Conservation (phyloP, 306 rosid species). For the Betula pendula region DNA sequence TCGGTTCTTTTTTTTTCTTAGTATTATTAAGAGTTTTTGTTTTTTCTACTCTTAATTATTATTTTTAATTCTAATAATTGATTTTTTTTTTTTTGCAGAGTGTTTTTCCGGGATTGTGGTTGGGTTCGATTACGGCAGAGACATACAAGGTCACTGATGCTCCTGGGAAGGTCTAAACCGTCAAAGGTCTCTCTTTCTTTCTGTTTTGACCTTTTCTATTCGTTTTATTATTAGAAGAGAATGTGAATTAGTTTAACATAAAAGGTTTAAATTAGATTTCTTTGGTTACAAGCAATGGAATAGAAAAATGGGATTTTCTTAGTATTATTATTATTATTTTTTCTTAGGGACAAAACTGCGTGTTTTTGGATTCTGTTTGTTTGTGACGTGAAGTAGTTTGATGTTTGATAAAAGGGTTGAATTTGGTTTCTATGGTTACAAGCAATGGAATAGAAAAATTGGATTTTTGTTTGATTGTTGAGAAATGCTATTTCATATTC, state of each 20-base stretch:
- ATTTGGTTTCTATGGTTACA: no score
- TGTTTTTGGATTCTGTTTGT: not conserved
- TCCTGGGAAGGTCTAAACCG: slow-evolving; percentile 29
- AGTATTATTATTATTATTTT: not conserved
- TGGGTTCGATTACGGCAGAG: slow-evolving; percentile 16
- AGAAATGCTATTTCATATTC: no score
- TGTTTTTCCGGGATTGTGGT: slow-evolving; percentile 31
- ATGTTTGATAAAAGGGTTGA: no score
- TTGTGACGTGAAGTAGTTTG: no score
- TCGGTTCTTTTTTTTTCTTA: not conserved
- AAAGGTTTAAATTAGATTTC: not conserved
- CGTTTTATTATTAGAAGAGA: not conserved
- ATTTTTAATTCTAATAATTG: no score
- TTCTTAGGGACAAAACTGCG: not conserved
- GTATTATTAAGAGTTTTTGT: not conserved
- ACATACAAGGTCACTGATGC: slow-evolving; percentile 31
- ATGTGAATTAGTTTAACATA: not conserved
- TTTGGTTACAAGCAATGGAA: slow-evolving; percentile 4
- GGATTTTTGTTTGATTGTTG: no score
- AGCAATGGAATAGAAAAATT: no score
- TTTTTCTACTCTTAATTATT: not conserved
- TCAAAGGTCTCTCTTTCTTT: not conserved
- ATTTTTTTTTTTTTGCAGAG: slow-evolving; percentile 33
- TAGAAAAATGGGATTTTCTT: not conserved
- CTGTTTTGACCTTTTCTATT: not conserved